These are phyloP conservation scores for Cyclocybe cylindracea DNA, from an alignment of 768 basidiomycete species.

Conservation along the genomic window DNA sequence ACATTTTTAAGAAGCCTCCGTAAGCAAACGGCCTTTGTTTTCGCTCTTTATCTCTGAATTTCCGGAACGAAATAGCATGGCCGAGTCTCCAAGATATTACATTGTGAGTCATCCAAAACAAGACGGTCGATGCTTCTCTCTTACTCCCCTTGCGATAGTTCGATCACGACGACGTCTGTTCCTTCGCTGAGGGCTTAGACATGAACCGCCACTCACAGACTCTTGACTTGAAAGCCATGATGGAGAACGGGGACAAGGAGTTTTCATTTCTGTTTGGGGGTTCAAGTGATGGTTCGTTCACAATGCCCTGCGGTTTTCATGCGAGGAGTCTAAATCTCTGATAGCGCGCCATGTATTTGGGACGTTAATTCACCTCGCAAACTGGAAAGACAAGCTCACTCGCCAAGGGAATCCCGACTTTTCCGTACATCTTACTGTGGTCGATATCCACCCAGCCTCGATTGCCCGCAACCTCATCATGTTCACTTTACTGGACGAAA, in stretches of 20 bases:
- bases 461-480: neutral
- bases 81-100: neutral
- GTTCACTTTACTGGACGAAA: neutral
- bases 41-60: too few relatives aligned
- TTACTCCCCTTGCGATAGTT: neutral
- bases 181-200: neutral
- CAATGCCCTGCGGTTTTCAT: neutral
- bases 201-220: neutral
- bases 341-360: slow-evolving; percentile 6
- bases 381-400: neutral
- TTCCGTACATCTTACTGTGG: neutral
- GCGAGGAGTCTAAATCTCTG: neutral
- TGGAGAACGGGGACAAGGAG: neutral
- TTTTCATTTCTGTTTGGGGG: slow-evolving; percentile 10
- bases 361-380: neutral
- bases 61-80: neutral
- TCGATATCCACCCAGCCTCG: slow-evolving; percentile 5
- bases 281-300: slow-evolving; percentile 4
- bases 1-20: neutral
- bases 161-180: neutral
- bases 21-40: too few relatives aligned
- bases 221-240: neutral
- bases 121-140: neutral
- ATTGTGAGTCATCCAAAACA: slow-evolving; percentile 2
- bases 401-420: neutral